phyloP scores from a whole-genome alignment of 2,329 filamentous ascomycete genomes.

The Rutstroemia sydowiana region DNA sequence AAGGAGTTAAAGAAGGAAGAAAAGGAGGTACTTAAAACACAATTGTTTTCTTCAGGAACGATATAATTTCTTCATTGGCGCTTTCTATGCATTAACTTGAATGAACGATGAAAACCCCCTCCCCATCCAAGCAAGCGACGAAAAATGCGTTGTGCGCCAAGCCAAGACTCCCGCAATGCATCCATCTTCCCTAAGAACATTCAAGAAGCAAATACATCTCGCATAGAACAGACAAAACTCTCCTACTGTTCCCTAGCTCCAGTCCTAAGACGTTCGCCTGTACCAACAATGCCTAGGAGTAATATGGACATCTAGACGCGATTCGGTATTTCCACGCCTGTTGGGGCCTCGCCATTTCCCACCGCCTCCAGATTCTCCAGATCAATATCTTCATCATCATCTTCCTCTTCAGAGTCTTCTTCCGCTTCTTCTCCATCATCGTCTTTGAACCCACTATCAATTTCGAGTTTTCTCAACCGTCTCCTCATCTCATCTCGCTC shows the following conservation, averaged over 20 bases:
- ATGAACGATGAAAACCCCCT: background rate
- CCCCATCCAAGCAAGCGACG: background rate
- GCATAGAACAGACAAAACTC: conserved; percentile 3
- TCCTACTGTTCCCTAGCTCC: background rate
- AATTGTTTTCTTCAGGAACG: too few relatives aligned
- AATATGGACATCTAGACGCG: background rate
- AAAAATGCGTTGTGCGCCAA: conserved; percentile 4
- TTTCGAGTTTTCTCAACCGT: conserved; percentile 60
- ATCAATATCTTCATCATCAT: conserved; percentile 32
- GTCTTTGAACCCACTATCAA: conserved; percentile 76
- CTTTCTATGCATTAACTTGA: background rate
- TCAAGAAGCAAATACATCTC: conserved; percentile 10
- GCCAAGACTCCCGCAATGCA: conserved; percentile 18
- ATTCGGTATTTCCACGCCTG: background rate
- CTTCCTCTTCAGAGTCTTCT: conserved; percentile 49
- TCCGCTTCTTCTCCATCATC: conserved; percentile 52
- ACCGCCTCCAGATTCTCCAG: background rate
- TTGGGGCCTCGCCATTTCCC: background rate
- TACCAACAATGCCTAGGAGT: background rate
- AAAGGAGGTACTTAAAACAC: too few relatives aligned
- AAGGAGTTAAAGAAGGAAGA: too few relatives aligned
- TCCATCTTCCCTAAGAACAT: conserved; percentile 7
- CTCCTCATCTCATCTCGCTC: conserved; percentile 76
- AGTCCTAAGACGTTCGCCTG: background rate
- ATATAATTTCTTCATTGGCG: background rate